A percentile compares a stretch with the other conserved stretches of the same genome.
phyloP scores from a whole-genome alignment of 768 basidiomycete genomes.

The Cystofilobasidium capitatum region DNA sequence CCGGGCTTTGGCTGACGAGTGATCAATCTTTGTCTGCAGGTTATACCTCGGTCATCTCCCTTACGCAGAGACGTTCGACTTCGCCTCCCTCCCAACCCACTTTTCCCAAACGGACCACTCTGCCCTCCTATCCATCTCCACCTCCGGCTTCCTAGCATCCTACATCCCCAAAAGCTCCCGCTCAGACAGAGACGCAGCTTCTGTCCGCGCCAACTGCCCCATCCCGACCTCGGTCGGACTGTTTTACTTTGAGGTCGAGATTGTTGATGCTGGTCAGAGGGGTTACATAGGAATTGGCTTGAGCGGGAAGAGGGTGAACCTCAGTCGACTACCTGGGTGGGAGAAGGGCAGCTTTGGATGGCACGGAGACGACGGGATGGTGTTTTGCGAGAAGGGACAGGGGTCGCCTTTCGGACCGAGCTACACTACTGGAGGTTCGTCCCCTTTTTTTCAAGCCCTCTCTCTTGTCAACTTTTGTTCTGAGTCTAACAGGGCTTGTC shows the following conservation, averaged over 20 bases:
- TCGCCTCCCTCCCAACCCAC: conserved; percentile 20
- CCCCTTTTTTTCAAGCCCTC: not conserved
- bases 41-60: not conserved
- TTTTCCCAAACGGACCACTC: conserved; percentile 26
- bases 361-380: conserved; percentile 39
- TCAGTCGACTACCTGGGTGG: conserved; percentile 38
- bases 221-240: conserved; percentile 81
- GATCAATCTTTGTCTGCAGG: no score
- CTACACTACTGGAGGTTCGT: conserved; percentile 44
- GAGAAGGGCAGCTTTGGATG: conserved; percentile 38
- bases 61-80: conserved; percentile 5
- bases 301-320: conserved; percentile 28
- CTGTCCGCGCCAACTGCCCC: conserved; percentile 64
- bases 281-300: conserved; percentile 51
- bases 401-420: conserved; percentile 81
- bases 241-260: conserved; percentile 87
- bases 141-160: not conserved
- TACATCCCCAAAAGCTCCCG: conserved; percentile 16
- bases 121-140: conserved; percentile 15
- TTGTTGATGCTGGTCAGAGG: conserved; percentile 67
- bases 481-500: not conserved
- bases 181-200: conserved; percentile 67
- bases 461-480: not conserved
- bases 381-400: conserved; percentile 42
- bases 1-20: no score